Evolutionary conservation across 176 grass and related monocot species (phyloP).

Genomic region (Bolboschoenus planiculmis): DNA sequence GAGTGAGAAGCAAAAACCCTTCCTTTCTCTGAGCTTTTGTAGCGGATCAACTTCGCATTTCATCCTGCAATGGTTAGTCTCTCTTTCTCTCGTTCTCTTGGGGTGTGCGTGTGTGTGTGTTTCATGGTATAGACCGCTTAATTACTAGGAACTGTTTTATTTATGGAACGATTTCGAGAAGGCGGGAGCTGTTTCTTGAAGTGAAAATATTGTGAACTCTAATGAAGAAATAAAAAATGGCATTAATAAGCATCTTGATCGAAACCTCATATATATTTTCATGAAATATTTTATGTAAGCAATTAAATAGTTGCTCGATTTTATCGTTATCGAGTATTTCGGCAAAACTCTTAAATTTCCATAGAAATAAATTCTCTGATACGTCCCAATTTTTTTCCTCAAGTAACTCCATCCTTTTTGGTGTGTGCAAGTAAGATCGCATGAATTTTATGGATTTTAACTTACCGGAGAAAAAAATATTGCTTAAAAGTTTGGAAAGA

Average conservation of each 20-base stretch:
- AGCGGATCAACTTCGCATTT: not conserved
- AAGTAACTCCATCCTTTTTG: not conserved
- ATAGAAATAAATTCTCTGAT: too few species aligned
- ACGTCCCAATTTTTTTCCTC: not conserved
- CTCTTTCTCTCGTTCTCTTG: not conserved
- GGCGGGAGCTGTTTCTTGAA: not conserved
- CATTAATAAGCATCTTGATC: not conserved
- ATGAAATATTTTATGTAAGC: not conserved
- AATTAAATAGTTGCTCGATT: not conserved
- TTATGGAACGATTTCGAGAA: not conserved
- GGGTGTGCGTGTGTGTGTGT: not conserved
- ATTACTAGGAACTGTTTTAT: not conserved
- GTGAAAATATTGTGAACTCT: not conserved
- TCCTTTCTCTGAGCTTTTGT: not conserved
- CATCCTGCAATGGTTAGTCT: conserved; percentile 4
- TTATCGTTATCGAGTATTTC: not conserved
- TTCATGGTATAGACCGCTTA: not conserved
- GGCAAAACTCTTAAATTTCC: not conserved
- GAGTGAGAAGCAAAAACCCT: not conserved
- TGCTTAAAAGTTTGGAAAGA: not conserved
- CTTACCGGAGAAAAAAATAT: not conserved
- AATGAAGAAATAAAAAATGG: not conserved
- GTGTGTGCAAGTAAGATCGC: not conserved
- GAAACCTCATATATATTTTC: not conserved
- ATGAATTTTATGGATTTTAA: not conserved